These are phyloP conservation scores for Rhamnella rubrinervis DNA, from an alignment of 331 rosid genomes.

Conservation along the genomic window DNA sequence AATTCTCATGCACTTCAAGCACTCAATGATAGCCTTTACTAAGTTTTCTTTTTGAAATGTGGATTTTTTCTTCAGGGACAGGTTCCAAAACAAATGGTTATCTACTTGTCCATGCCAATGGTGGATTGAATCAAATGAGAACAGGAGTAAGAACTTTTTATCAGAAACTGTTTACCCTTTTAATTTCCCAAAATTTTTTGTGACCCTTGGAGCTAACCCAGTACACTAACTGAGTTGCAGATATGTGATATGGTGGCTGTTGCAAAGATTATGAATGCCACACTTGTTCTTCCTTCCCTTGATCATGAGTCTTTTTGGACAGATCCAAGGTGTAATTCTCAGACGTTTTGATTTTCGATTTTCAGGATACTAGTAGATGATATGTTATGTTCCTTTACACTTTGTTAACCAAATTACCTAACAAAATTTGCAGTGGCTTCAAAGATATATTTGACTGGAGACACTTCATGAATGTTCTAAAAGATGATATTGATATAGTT, in stretches of 20 bases:
- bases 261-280: constrained; percentile 95
- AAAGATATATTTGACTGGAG: constrained; percentile 98
- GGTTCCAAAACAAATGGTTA: constrained; percentile 71
- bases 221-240: constrained; percentile 42
- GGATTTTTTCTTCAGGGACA: constrained; percentile 33
- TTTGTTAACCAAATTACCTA: constrained; percentile 7
- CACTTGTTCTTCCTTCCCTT: constrained; percentile 89
- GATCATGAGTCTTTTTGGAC: constrained; percentile 98
- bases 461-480: constrained; percentile 73
- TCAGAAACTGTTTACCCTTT: neutral
- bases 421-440: constrained; percentile 64
- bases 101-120: constrained; percentile 90
- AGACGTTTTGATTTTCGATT: constrained; percentile 28
- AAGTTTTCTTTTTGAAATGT: neutral
- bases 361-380: neutral
- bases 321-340: constrained; percentile 73
- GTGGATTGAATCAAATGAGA: constrained; percentile 99
- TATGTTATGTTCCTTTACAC: neutral
- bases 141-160: constrained; percentile 65
- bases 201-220: constrained; percentile 23
- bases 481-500: constrained; percentile 67
- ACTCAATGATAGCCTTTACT: neutral
- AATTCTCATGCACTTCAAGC: neutral
- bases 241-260: constrained; percentile 99
- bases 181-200: neutral